Evolutionary conservation across 2,329 filamentous ascomycete genomes (phyloP).

Genomic region (Phyllosticta capitalensis): DNA sequence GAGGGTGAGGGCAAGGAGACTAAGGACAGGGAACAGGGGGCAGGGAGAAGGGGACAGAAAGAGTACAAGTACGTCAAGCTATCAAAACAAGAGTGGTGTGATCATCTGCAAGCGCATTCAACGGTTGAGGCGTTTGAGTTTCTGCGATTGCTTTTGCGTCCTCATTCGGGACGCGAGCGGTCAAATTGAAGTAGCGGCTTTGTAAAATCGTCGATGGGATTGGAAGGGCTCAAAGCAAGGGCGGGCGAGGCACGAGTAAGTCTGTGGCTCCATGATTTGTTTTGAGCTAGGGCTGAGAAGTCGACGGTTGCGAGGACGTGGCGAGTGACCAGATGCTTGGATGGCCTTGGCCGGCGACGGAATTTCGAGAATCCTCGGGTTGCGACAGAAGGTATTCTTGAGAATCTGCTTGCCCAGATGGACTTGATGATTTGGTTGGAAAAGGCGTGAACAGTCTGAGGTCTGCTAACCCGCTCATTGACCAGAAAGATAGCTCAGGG

Average conservation of each 20-base stretch:
- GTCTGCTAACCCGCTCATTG: no score
- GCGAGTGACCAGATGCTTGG: background rate
- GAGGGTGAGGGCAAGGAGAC: no score
- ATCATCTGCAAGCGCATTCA: background rate
- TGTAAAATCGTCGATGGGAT: background rate
- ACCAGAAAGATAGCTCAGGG: no score
- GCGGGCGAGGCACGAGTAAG: background rate
- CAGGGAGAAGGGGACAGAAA: background rate
- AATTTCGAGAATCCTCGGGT: no score
- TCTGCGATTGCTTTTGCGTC: background rate
- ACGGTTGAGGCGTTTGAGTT: background rate
- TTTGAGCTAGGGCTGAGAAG: background rate
- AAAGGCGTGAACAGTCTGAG: no score
- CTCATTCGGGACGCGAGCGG: background rate
- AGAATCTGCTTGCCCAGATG: no score
- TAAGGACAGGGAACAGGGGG: background rate
- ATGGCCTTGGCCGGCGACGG: background rate
- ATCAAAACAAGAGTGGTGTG: background rate
- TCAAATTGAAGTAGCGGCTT: background rate
- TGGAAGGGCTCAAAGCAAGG: background rate
- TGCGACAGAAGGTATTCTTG: no score
- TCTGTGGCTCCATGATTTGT: background rate
- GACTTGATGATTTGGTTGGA: no score
- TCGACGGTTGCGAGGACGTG: background rate
- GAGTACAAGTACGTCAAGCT: background rate